Percentiles rank a stretch among this genome's conserved stretches.
Evolutionary conservation across 2,329 filamentous ascomycete species (phyloP).

Genomic region (Coniochaeta ligniaria): DNA sequence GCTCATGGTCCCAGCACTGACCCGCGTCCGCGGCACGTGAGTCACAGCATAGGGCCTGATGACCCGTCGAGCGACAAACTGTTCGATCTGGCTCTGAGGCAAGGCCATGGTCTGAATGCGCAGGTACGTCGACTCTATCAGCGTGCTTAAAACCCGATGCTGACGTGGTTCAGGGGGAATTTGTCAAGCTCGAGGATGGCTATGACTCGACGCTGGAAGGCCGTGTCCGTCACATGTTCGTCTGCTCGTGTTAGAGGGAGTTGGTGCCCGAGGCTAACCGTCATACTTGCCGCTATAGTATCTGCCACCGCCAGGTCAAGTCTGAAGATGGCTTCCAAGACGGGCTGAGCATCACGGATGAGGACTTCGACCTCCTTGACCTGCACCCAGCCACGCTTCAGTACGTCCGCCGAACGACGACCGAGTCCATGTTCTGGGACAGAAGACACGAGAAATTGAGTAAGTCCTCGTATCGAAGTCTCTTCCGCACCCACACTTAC

Average conservation of each 20-base stretch:
- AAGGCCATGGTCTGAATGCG: slow-evolving; percentile 20
- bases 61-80: slow-evolving; percentile 21
- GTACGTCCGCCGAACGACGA: slow-evolving; percentile 28
- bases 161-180: slow-evolving; percentile 7
- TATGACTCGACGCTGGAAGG: slow-evolving; percentile 19
- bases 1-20: slow-evolving; percentile 1
- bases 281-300: slow-evolving; percentile 10
- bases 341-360: slow-evolving; percentile 26
- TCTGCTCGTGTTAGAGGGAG: neutral
- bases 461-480: slow-evolving; percentile 7
- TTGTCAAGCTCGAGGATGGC: slow-evolving; percentile 1
- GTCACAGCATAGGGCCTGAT: slow-evolving; percentile 25
- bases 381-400: slow-evolving; percentile 31
- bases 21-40: slow-evolving; percentile 16
- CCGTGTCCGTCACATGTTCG: slow-evolving; percentile 27
- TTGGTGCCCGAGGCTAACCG: slow-evolving; percentile 2
- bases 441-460: slow-evolving; percentile 26
- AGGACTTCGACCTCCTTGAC: slow-evolving; percentile 26
- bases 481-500: neutral
- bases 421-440: slow-evolving; percentile 32
- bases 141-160: neutral
- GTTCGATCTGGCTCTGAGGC: slow-evolving; percentile 24
- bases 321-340: slow-evolving; percentile 23
- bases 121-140: slow-evolving; percentile 8
- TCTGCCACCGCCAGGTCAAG: slow-evolving; percentile 27